Conservation (phyloP, 2,329 filamentous ascomycete species). For the Penicillium sp. region DNA sequence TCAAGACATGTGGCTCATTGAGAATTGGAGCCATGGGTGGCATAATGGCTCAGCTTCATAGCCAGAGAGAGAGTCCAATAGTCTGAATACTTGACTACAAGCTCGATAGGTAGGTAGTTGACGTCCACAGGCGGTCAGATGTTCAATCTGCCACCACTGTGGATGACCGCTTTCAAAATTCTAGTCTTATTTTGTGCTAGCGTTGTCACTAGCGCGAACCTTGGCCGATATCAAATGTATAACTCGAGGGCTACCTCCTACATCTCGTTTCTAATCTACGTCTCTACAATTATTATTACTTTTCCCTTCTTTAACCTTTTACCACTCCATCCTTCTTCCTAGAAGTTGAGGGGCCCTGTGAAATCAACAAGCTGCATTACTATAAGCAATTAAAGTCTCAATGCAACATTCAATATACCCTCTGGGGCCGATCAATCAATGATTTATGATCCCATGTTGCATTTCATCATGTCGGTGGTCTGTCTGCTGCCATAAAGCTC, state of each 20-base stretch:
- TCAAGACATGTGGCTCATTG: slow-evolving; percentile 22
- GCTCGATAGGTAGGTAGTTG: background rate
- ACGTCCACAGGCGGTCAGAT: slow-evolving; percentile 1
- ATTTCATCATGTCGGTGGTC: too few relatives aligned
- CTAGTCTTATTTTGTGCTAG: background rate
- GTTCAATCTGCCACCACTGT: background rate
- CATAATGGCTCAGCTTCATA: slow-evolving; percentile 12
- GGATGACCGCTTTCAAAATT: background rate
- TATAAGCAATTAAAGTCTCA: too few relatives aligned
- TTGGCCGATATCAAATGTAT: background rate
- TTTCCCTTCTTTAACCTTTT: background rate
- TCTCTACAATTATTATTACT: too few relatives aligned
- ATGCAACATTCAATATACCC: too few relatives aligned
- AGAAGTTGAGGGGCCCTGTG: background rate
- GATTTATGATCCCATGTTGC: too few relatives aligned
- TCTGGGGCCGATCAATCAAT: too few relatives aligned
- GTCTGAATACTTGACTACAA: background rate
- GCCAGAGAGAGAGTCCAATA: background rate
- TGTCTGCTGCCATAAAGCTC: too few relatives aligned
- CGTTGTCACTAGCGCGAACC: background rate
- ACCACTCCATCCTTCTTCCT: background rate
- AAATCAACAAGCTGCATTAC: background rate
- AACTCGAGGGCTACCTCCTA: too few relatives aligned
- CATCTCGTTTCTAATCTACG: too few relatives aligned
- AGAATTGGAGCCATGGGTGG: slow-evolving; percentile 14